Evolutionary conservation across 2,329 filamentous ascomycete species (phyloP).

Genomic region (Hirsutella minnesotensis): DNA sequence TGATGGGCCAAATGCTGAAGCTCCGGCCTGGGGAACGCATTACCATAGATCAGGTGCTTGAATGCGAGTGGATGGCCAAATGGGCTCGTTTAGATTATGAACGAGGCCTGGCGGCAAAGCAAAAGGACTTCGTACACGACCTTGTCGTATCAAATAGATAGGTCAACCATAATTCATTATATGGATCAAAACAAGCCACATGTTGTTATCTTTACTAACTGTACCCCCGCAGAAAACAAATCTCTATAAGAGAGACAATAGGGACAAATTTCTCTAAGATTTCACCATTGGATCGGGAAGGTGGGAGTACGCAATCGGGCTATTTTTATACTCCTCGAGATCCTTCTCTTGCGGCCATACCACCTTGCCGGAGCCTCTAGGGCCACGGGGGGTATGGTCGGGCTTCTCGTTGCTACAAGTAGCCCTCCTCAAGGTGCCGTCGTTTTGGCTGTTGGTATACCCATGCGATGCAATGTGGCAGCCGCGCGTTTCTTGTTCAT

Average conservation of each 20-base stretch:
- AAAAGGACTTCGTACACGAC: too few species aligned
- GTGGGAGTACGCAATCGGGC: slow-evolving; percentile 1
- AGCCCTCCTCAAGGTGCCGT: background rate
- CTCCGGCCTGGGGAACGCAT: background rate
- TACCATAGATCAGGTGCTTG: background rate
- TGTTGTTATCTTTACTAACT: background rate
- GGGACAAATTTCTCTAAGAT: background rate
- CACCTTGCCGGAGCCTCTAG: slow-evolving; percentile 1
- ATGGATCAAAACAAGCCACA: background rate
- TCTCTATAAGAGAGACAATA: background rate
- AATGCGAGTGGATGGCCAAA: background rate
- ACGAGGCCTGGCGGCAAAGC: background rate
- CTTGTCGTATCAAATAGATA: too few species aligned
- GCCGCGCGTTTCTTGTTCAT: background rate
- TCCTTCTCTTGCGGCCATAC: background rate
- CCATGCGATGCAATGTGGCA: background rate
- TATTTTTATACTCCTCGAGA: slow-evolving; percentile 1
- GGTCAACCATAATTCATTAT: background rate
- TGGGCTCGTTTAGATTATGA: background rate
- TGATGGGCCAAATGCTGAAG: background rate
- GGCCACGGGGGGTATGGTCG: background rate
- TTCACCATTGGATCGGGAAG: background rate
- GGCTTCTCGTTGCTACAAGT: slow-evolving; percentile 2
- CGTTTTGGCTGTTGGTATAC: background rate
- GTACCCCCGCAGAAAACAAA: background rate